phyloP scores from a whole-genome alignment of 1,284 basidiomycete genomes.

The Rhodotorula sp. region DNA sequence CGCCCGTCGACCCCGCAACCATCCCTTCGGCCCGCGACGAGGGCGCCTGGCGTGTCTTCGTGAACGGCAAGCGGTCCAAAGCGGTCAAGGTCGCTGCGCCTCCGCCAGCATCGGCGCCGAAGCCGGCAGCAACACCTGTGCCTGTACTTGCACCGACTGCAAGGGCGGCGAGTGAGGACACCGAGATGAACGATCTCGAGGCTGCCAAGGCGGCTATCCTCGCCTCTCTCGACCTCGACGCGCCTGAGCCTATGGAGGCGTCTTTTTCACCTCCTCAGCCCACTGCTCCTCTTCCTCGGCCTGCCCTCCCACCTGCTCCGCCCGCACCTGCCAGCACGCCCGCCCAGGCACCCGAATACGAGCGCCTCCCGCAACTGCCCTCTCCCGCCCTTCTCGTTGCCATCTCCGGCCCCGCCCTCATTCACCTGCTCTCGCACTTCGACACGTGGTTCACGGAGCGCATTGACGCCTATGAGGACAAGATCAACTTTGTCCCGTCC shows the following conservation, averaged over 20 bases:
- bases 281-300: not conserved
- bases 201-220: slow-evolving; percentile 29
- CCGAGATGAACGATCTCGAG: slow-evolving; percentile 13
- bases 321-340: not conserved
- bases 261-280: not conserved
- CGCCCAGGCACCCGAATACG: slow-evolving; percentile 22
- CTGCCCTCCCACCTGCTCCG: not conserved
- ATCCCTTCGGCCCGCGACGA: slow-evolving; percentile 39
- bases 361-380: slow-evolving; percentile 35
- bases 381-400: slow-evolving; percentile 25
- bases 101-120: too few species aligned
- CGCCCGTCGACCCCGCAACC: slow-evolving; percentile 11
- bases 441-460: slow-evolving; percentile 73
- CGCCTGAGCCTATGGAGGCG: not conserved
- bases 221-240: slow-evolving; percentile 38
- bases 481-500: slow-evolving; percentile 40
- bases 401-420: slow-evolving; percentile 46
- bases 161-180: not conserved
- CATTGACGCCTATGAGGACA: slow-evolving; percentile 55
- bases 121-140: not conserved
- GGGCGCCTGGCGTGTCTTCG: slow-evolving; percentile 41
- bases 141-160: too few species aligned
- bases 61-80: slow-evolving; percentile 40
- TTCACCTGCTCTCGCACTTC: slow-evolving; percentile 79
- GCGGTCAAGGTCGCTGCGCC: not conserved